Percentiles rank a stretch among this genome's conserved stretches.
Evolutionary conservation across 495 filamentous ascomycete species (phyloP).

Genomic region (Penicillium malachiteum): DNA sequence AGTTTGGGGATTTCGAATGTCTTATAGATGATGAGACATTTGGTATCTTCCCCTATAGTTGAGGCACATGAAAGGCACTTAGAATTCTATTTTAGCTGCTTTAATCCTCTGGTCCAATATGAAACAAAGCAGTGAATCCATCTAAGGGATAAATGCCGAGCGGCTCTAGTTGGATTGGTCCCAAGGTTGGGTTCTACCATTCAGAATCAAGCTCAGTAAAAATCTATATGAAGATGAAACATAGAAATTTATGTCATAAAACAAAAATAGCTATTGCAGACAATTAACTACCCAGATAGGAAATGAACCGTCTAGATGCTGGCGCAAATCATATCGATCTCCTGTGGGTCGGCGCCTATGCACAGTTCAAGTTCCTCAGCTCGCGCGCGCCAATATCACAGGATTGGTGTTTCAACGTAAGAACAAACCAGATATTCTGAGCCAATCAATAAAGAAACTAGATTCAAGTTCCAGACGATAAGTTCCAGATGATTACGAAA

Average conservation of each 20-base stretch:
- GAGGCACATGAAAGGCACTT: no score
- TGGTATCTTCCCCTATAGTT: no score
- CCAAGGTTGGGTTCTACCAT: constrained; percentile 18
- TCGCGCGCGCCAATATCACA: constrained; percentile 26
- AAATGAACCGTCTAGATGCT: background rate
- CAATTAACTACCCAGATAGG: background rate
- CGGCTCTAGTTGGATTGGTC: constrained; percentile 11
- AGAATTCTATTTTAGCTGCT: no score
- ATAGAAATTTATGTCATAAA: background rate
- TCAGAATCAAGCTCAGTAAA: background rate
- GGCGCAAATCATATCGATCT: background rate
- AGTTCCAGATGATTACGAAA: background rate
- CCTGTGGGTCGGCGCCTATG: constrained; percentile 11
- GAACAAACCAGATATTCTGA: background rate
- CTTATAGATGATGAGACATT: constrained; percentile 20
- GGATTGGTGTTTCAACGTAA: constrained; percentile 15
- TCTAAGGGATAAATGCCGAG: constrained; percentile 6
- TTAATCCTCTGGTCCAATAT: constrained; percentile 3
- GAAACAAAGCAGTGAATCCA: constrained; percentile 14
- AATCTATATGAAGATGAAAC: constrained; percentile 18
- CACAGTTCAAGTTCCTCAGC: background rate
- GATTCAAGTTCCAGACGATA: background rate
- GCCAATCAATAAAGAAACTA: constrained; percentile 16
- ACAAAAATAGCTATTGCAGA: constrained; percentile 9
- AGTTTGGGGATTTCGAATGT: constrained; percentile 1